These are phyloP conservation scores for Claviceps digitariae DNA, from an alignment of 2,329 filamentous ascomycete species.

Conservation along the genomic window DNA sequence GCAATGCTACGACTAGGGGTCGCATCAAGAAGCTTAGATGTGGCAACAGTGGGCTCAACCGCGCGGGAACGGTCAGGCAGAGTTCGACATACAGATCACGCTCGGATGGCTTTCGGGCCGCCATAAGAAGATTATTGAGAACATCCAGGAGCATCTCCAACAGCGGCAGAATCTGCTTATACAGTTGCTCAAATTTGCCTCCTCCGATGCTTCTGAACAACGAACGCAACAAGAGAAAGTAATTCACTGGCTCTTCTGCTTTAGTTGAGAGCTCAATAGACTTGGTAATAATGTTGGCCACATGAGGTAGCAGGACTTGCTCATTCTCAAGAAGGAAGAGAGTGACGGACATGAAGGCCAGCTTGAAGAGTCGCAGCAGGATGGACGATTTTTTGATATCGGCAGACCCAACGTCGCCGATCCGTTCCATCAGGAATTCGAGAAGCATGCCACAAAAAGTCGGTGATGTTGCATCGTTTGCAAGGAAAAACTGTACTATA, in stretches of 20 bases:
- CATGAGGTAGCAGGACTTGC: conserved; percentile 85
- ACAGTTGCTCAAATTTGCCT: conserved; percentile 92
- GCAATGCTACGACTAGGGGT: conserved; percentile 85
- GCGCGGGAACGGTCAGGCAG: conserved; percentile 86
- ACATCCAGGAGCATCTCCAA: conserved; percentile 97
- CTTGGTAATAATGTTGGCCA: conserved; percentile 93
- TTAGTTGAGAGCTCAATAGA: conserved; percentile 93
- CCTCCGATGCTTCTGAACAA: conserved; percentile 94
- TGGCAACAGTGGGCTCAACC: conserved; percentile 85
- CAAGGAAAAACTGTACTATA: conserved; percentile 94
- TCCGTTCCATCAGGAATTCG: conserved; percentile 92
- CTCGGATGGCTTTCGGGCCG: conserved; percentile 79
- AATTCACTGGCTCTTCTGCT: conserved; percentile 96
- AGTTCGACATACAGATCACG: conserved; percentile 95
- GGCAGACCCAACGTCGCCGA: conserved; percentile 84
- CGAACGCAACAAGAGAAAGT: conserved; percentile 84
- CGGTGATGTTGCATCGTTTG: conserved; percentile 94
- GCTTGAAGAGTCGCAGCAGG: conserved; percentile 83
- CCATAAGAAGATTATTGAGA: conserved; percentile 84
- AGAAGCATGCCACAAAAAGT: conserved; percentile 97
- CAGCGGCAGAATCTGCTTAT: conserved; percentile 93
- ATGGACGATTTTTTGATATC: conserved; percentile 91
- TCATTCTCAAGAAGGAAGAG: conserved; percentile 92
- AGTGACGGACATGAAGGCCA: conserved; percentile 98
- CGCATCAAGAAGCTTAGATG: conserved; percentile 96